A percentile compares a stretch with the other conserved stretches of the same genome.
Conservation (phyloP, 129 eudicot genomes). For the Pulicaria dysenterica region DNA sequence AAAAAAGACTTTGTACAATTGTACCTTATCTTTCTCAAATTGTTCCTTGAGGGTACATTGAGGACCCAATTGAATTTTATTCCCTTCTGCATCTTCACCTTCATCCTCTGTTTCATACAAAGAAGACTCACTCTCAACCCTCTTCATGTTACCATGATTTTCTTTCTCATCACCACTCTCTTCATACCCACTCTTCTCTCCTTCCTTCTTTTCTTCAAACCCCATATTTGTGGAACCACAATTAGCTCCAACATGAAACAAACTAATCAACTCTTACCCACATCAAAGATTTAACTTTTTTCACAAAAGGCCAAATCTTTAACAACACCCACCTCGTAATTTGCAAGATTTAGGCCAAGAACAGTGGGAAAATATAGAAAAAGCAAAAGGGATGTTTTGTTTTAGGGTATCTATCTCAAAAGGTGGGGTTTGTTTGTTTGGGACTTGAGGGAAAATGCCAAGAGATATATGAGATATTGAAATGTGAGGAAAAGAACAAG, state of each 20-base stretch:
- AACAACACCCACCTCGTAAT: constrained; percentile 24
- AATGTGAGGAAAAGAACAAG: constrained; percentile 33
- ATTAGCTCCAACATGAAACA: constrained; percentile 43
- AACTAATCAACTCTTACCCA: constrained; percentile 36
- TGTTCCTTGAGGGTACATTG: constrained; percentile 65
- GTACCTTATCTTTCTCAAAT: constrained; percentile 71
- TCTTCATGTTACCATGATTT: constrained; percentile 33
- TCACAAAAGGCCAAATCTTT: constrained; percentile 28
- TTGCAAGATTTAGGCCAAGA: constrained; percentile 22
- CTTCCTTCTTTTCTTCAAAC: constrained; percentile 45
- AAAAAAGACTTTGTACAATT: not conserved
- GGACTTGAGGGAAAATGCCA: constrained; percentile 17
- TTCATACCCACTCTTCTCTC: constrained; percentile 44
- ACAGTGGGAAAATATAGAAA: constrained; percentile 6
- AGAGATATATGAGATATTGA: constrained; percentile 27
- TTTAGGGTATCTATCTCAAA: constrained; percentile 24
- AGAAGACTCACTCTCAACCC: constrained; percentile 51
- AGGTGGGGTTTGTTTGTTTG: constrained; percentile 39
- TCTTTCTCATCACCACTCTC: constrained; percentile 50
- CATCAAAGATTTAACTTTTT: constrained; percentile 28
- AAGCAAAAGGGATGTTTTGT: constrained; percentile 30
- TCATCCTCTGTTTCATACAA: constrained; percentile 53
- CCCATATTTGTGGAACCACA: constrained; percentile 55
- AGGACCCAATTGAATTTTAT: constrained; percentile 52
- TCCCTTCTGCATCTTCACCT: constrained; percentile 57